Evolutionary conservation across 2,329 filamentous ascomycete genomes (phyloP).

Genomic region (Pyricularia pennisetigena): DNA sequence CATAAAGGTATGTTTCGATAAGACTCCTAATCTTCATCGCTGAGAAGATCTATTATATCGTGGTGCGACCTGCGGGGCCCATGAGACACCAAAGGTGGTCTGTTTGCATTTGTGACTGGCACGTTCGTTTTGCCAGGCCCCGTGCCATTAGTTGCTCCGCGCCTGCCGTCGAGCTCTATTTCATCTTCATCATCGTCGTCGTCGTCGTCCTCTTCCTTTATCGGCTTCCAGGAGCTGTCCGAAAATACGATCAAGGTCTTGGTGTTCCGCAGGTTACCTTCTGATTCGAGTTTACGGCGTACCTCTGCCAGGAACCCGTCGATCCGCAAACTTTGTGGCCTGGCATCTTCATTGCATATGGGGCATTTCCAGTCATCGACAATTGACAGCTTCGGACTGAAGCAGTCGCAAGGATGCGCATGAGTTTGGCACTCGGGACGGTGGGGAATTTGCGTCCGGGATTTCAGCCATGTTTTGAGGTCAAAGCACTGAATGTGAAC

Average conservation of each 20-base stretch:
- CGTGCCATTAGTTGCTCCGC: background rate
- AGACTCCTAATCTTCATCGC: background rate
- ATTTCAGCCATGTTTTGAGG: conserved; percentile 68
- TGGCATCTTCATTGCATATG: conserved; percentile 67
- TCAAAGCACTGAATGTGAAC: conserved; percentile 85
- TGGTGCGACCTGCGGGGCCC: background rate
- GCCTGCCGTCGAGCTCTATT: background rate
- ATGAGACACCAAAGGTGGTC: background rate
- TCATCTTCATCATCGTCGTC: conserved; percentile 17
- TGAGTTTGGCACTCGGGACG: conserved; percentile 11
- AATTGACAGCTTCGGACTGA: conserved; percentile 36
- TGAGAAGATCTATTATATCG: background rate
- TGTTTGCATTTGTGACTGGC: background rate
- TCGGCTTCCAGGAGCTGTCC: conserved; percentile 55
- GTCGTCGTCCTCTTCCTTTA: conserved; percentile 17
- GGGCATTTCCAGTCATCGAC: conserved; percentile 80
- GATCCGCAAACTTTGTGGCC: conserved; percentile 59
- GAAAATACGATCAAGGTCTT: conserved; percentile 53
- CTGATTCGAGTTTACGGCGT: conserved; percentile 38
- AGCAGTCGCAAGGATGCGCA: conserved; percentile 19
- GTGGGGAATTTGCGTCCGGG: conserved; percentile 40
- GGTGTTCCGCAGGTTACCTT: conserved; percentile 29
- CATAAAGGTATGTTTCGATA: background rate
- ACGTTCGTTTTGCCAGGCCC: background rate
- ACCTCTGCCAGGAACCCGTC: conserved; percentile 67